Evolutionary conservation across 352 stramenopile species (phyloP).

Genomic region (Globisporangium recalcitrans): DNA sequence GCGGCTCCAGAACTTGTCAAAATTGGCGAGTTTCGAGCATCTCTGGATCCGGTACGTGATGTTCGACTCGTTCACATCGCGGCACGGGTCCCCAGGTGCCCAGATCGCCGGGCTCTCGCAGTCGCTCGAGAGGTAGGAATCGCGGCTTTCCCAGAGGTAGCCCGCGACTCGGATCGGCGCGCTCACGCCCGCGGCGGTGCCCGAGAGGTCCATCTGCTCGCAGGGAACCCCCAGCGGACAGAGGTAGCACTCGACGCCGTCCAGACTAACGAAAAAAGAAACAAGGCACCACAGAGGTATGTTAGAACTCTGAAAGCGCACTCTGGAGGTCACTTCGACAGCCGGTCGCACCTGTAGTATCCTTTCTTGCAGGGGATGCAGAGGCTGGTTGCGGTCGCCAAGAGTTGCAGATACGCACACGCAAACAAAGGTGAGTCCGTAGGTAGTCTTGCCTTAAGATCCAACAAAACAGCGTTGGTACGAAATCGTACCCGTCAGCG

Average conservation of each 20-base stretch:
- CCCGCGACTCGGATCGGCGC: constrained; percentile 35
- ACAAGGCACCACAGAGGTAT: too few species aligned
- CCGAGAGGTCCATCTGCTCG: constrained; percentile 30
- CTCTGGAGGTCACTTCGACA: neutral
- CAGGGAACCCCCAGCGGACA: constrained; percentile 54
- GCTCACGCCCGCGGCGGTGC: constrained; percentile 31
- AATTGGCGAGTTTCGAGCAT: constrained; percentile 33
- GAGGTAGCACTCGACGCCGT: constrained; percentile 53
- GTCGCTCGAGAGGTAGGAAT: constrained; percentile 28
- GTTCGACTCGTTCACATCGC: constrained; percentile 19
- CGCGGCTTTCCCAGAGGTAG: constrained; percentile 37
- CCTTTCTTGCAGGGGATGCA: constrained; percentile 58
- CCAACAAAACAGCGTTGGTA: neutral
- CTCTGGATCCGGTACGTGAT: constrained; percentile 37
- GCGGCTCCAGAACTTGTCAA: constrained; percentile 51
- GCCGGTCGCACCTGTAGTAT: constrained; percentile 48
- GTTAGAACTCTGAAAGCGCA: neutral
- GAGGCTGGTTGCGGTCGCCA: constrained; percentile 17
- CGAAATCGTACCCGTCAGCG: constrained; percentile 36
- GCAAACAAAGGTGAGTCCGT: neutral
- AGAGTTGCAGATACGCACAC: neutral
- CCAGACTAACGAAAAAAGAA: too few species aligned
- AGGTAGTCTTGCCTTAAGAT: neutral
- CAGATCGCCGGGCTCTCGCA: constrained; percentile 39
- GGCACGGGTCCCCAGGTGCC: constrained; percentile 47